Percentiles rank a stretch among this genome's conserved stretches.
Conservation (phyloP, 225 moss, liverwort and hornwort species). For the Lunularia cruciata region DNA sequence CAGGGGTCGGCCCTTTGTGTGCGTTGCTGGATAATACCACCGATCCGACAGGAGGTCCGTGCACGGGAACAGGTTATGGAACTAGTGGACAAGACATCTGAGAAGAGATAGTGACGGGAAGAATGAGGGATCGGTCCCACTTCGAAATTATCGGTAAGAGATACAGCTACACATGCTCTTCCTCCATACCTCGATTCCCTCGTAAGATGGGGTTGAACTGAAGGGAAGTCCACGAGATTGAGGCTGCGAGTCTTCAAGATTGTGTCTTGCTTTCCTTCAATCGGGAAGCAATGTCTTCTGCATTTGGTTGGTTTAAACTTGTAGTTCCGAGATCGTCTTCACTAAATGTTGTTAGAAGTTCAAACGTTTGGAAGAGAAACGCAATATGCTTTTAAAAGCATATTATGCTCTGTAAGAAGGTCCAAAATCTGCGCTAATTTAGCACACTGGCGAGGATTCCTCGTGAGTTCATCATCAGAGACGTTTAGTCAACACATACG, state of each 20-base stretch:
- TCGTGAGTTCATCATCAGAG: too few relatives aligned
- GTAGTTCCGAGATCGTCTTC: neutral
- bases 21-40: neutral
- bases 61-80: neutral
- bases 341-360: neutral
- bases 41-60: neutral
- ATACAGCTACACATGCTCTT: neutral
- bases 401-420: neutral
- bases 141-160: slow-evolving; percentile 1
- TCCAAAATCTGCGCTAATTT: neutral
- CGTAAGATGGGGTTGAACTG: neutral
- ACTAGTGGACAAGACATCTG: neutral
- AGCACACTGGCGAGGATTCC: neutral
- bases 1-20: neutral
- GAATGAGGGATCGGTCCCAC: slow-evolving; percentile 6
- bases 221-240: neutral
- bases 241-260: neutral
- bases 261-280: neutral
- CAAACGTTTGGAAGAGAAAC: neutral
- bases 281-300: neutral
- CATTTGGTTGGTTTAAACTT: neutral
- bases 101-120: slow-evolving; percentile 7
- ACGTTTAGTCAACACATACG: too few relatives aligned
- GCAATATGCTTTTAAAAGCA: neutral
- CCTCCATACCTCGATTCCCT: neutral